Evolutionary conservation across 768 basidiomycete genomes (phyloP), one percentile per base, ranked within the genome.

Genomic region (Mrakia blollopis): DNA sequence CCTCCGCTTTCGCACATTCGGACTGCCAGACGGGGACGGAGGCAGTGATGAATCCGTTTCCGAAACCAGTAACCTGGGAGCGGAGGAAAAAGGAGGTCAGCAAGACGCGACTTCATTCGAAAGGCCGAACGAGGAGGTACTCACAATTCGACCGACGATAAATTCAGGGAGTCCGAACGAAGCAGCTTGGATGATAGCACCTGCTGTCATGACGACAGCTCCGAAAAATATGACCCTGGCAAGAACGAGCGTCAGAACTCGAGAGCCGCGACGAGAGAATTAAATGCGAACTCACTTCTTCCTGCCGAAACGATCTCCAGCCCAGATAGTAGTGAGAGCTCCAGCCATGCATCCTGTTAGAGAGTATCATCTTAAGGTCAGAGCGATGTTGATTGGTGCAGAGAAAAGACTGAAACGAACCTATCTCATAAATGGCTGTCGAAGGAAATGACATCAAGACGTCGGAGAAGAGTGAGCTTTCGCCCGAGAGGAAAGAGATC

Each of bases 41-140:
- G 3, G 89, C 89, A 4, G 89, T 90, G 87, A 89, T 77, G 68
- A 44, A 90, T 81, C 89, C 89, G 78, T 90, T 90, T 25, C 89
- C 89, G n/a, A 90, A 79, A 23, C 89, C 89, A 4, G 88, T 89
- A 62, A 89, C 80, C 30, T 65, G 63, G 5, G 8, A 62, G 61
- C n/a, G 6, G 32, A 0, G 13, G 47, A 50, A 21, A 18, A 50
- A 21, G 47, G 11, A 14, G 13, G 47, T 50, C 47, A 50, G 47
- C 47, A 14, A 50, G 47, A 50, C 32, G 32, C 37, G 62, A 28
- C 8, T 5, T 6, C 25, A 9, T 11, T 41, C 28, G 9, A 28
- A 10, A 14, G 74, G 88, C 39, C n/a, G 21, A 28, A 21, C 10
- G 21, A 16, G 35, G 35, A 6, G 3, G 18, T 30, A 18, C 54